Base-by-base conservation (phyloP, 306 rosid species). In the Medicago lupulina region DNA sequence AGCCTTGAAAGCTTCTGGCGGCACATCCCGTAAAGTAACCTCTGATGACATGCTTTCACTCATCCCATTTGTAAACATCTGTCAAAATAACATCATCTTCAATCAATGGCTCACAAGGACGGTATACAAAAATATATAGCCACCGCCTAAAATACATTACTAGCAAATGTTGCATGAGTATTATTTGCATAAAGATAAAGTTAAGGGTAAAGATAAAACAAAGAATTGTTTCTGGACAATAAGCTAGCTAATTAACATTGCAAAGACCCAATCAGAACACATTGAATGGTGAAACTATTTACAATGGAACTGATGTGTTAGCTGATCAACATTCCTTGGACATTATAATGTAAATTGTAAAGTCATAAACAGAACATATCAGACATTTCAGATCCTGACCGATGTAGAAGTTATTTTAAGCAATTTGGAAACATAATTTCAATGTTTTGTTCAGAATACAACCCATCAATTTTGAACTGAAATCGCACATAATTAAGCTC, bases 51-150 rank as follows among this genome's bases (percentile, higher is more conserved):
- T 80, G 76, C 95, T 94, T 85, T 94, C 98, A 84, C 89, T 88
- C 98, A 94, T 94, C 87, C 98, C 98, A 81, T 94, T 94, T 59
- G 98, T 94, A 88, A 94, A 92, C 98, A 94, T 94, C 98, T 92
- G 88, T 80, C 67, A 79, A 61, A 63, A 53, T 51, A 76, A 83
- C 58, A 75, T 62, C 47, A 47, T 38, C 25, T 73, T 78, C 63
- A 55, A 75, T 17, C n/a, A 74, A 71, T 53, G 19, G 66, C 34
- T 60, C 75, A 44, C 15, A 71, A 14, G 36, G 57, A 39, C 46
- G 19, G 64, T 25, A 74, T 49, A 7, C 31, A 66, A 73, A 75
- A 18, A 62, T 67, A 31, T 53, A 74, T 54, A 76, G 75, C 39
- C 70, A 80, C 54, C 14, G 8, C 11, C 0, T 62, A 75, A 71